Percentiles rank a stretch among this genome's conserved stretches.
phyloP scores from a whole-genome alignment of 768 basidiomycete species.

The Hypsizygus marmoreus region DNA sequence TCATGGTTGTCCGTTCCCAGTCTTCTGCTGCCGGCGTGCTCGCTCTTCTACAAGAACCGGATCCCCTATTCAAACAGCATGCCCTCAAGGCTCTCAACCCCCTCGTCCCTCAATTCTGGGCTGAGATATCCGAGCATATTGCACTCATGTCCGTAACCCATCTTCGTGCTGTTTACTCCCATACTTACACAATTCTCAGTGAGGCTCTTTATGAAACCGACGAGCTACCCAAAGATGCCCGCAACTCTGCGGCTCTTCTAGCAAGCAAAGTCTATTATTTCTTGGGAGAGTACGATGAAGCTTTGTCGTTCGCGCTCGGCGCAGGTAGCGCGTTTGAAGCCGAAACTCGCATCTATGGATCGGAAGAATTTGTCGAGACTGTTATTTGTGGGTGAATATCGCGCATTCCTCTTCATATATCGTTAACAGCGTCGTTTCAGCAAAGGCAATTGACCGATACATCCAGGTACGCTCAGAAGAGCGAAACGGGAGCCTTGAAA shows the following conservation, averaged over 20 bases:
- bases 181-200: slow-evolving; percentile 41
- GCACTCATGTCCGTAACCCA: slow-evolving; percentile 70
- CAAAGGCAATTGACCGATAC: slow-evolving; percentile 95
- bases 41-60: slow-evolving; percentile 88
- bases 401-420: background rate
- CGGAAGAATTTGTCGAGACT: slow-evolving; percentile 92
- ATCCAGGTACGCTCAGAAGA: slow-evolving; percentile 69
- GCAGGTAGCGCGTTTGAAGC: slow-evolving; percentile 85
- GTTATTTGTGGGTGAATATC: slow-evolving; percentile 74
- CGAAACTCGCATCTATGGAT: slow-evolving; percentile 60
- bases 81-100: slow-evolving; percentile 82
- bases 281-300: slow-evolving; percentile 94
- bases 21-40: slow-evolving; percentile 90
- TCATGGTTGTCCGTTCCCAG: slow-evolving; percentile 71
- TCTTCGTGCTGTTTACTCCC: slow-evolving; percentile 11
- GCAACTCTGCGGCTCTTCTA: slow-evolving; percentile 84
- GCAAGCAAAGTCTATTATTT: slow-evolving; percentile 99
- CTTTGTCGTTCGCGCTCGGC: slow-evolving; percentile 91
- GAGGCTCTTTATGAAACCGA: slow-evolving; percentile 89
- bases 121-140: slow-evolving; percentile 96
- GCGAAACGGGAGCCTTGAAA: slow-evolving; percentile 48
- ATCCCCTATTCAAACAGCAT: slow-evolving; percentile 85
- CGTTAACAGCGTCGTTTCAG: slow-evolving; percentile 39
- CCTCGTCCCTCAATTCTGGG: slow-evolving; percentile 95
- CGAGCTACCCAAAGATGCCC: slow-evolving; percentile 70